Percentiles rank a stretch among this genome's conserved stretches.
phyloP scores from a whole-genome alignment of 139 green algal species.

The Volvox reticuliferus region DNA sequence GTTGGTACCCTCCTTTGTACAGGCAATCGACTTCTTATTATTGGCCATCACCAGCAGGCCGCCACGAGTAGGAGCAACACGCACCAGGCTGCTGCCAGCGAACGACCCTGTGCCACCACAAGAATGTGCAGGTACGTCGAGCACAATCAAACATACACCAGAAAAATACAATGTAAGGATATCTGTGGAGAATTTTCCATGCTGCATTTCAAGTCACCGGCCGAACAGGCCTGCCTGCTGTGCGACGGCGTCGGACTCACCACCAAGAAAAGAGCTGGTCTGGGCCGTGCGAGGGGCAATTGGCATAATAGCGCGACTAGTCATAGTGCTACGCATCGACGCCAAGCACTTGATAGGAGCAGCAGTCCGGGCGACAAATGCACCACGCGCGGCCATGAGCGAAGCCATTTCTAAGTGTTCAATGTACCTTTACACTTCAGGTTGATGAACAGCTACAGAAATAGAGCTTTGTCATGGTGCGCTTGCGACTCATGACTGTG shows the following conservation, averaged over 20 bases:
- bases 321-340: conserved; percentile 28
- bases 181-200: not conserved
- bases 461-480: not conserved
- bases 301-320: conserved; percentile 32
- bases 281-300: not conserved
- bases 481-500: not conserved
- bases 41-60: conserved; percentile 78
- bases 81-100: conserved; percentile 30
- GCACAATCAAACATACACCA: not conserved
- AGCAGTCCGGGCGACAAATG: conserved; percentile 12
- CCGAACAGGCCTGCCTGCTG: not conserved
- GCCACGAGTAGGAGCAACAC: conserved; percentile 53
- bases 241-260: conserved; percentile 13
- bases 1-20: conserved; percentile 75
- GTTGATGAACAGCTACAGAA: not conserved
- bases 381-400: not conserved
- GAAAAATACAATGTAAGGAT: not conserved
- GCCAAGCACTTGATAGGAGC: conserved; percentile 37
- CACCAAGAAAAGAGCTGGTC: conserved; percentile 45
- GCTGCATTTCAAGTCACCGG: not conserved
- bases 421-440: not conserved
- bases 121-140: not conserved
- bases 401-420: conserved; percentile 30
- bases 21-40: conserved; percentile 76
- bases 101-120: conserved; percentile 49